Conservation (phyloP, 352 stramenopile species). For the Phytophthora hibernalis region DNA sequence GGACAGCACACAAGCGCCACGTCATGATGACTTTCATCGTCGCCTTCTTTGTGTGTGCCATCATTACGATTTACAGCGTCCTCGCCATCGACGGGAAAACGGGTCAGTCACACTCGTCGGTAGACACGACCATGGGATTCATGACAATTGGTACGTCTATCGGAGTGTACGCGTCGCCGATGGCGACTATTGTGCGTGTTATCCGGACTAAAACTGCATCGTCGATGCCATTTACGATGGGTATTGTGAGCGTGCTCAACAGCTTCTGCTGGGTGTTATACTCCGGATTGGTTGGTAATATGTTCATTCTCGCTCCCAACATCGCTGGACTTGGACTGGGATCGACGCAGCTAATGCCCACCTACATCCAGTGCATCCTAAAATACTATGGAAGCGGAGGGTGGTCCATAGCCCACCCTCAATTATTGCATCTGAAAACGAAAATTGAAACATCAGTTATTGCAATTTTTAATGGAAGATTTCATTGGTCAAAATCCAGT, state of each 20-base stretch:
- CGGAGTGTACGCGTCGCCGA: conserved; percentile 49
- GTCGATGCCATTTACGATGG: conserved; percentile 59
- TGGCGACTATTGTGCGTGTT: conserved; percentile 48
- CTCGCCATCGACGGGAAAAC: conserved; percentile 38
- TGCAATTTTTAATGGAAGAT: no score
- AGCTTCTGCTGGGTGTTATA: conserved; percentile 54
- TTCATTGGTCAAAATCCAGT: no score
- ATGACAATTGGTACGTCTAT: conserved; percentile 44
- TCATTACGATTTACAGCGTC: conserved; percentile 51
- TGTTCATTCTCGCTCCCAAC: conserved; percentile 44
- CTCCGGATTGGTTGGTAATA: conserved; percentile 34
- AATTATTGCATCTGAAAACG: no score
- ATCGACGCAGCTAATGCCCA: conserved; percentile 17
- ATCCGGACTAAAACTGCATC: conserved; percentile 45
- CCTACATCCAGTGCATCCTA: no score
- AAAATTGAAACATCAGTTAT: no score
- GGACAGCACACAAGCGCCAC: conserved; percentile 33
- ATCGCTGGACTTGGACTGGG: conserved; percentile 32
- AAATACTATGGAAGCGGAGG: no score
- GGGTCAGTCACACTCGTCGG: conserved; percentile 21
- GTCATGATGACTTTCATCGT: conserved; percentile 31
- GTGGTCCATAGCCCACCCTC: no score
- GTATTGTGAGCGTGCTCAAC: conserved; percentile 46
- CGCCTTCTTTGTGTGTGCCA: conserved; percentile 35
- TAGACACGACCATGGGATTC: conserved; percentile 23